Percentiles rank a stretch among this genome's conserved stretches.
These are phyloP conservation scores for Abelmoschus esculentus DNA, from an alignment of 345 rosid genomes.

Conservation along the genomic window DNA sequence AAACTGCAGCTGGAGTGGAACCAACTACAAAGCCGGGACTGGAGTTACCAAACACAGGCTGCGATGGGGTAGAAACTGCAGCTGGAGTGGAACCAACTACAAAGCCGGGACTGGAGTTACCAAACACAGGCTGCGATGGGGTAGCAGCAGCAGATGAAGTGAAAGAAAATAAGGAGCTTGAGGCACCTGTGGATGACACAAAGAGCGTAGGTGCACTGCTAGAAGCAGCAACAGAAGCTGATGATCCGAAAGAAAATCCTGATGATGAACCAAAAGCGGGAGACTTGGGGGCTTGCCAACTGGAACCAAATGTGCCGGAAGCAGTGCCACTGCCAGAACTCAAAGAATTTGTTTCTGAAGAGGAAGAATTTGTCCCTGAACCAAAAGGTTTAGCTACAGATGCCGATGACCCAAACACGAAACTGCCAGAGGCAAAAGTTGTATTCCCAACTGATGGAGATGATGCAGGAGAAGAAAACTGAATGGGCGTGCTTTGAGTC, in stretches of 20 bases:
- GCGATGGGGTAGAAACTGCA: conserved; percentile 32
- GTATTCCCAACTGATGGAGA: conserved; percentile 39
- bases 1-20: background rate
- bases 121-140: conserved; percentile 41
- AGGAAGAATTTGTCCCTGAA: conserved; percentile 37
- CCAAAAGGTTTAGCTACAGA: conserved; percentile 25
- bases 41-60: conserved; percentile 43
- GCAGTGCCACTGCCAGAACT: conserved; percentile 34
- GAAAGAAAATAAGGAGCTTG: conserved; percentile 46
- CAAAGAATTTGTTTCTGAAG: conserved; percentile 30
- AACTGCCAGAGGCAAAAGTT: conserved; percentile 9
- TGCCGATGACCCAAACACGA: conserved; percentile 44
- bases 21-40: conserved; percentile 44
- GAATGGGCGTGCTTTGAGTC: conserved; percentile 43
- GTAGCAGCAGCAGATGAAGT: conserved; percentile 39
- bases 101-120: conserved; percentile 36
- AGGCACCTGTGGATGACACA: conserved; percentile 42
- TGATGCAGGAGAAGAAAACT: conserved; percentile 44
- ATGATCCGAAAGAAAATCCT: conserved; percentile 40
- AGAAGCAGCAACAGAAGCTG: conserved; percentile 30
- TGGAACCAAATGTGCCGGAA: conserved; percentile 42
- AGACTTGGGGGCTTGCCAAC: conserved; percentile 30
- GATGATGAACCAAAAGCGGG: conserved; percentile 41
- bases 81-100: conserved; percentile 29
- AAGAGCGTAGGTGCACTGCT: conserved; percentile 32